These are phyloP conservation scores for Clohesyomyces aquaticus DNA, from an alignment of 495 filamentous ascomycete genomes.

Conservation along the genomic window DNA sequence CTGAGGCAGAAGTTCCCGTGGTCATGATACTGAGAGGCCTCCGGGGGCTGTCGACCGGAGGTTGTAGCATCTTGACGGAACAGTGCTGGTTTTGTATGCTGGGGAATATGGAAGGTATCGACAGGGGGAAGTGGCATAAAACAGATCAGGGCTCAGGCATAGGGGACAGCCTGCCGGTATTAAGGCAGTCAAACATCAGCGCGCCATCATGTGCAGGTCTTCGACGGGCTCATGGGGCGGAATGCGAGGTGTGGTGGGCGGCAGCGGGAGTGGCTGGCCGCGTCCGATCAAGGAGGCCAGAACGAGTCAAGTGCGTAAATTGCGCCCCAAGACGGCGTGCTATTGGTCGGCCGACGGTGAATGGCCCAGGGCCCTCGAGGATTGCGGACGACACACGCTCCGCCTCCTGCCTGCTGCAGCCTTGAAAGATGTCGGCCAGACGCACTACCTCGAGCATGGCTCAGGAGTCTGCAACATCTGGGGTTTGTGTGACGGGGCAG, in stretches of 20 bases:
- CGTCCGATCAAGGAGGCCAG: neutral
- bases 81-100: constrained; percentile 5
- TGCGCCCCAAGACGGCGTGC: neutral
- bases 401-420: constrained; percentile 13
- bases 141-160: constrained; percentile 2
- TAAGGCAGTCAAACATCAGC: constrained; percentile 20
- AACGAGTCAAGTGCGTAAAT: constrained; percentile 21
- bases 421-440: neutral
- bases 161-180: constrained; percentile 18
- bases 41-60: constrained; percentile 23
- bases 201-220: constrained; percentile 16
- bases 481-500: constrained; percentile 10
- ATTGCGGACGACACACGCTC: constrained; percentile 1
- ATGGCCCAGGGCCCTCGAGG: neutral
- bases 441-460: neutral
- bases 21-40: constrained; percentile 34
- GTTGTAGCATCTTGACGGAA: constrained; percentile 29
- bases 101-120: neutral
- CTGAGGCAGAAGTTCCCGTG: constrained; percentile 26
- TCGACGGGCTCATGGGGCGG: constrained; percentile 6
- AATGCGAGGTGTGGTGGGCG: constrained; percentile 26
- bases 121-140: neutral
- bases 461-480: neutral
- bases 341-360: constrained; percentile 11
- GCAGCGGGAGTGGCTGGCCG: constrained; percentile 35